A percentile compares a stretch with the other conserved stretches of the same genome.
Evolutionary conservation across 345 rosid genomes (phyloP).

Genomic region (Noccaea bulbosa): DNA sequence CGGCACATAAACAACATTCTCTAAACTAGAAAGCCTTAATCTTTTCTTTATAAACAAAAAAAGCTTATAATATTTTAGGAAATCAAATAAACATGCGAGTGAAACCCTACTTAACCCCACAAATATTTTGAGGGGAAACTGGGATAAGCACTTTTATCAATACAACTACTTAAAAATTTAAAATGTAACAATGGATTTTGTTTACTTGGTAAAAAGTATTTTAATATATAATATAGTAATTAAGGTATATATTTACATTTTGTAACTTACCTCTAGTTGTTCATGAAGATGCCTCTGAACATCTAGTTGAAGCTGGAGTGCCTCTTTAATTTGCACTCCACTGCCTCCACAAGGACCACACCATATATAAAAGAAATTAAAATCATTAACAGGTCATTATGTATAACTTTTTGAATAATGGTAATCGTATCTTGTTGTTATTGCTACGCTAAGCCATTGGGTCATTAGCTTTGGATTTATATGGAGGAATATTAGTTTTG

Average conservation of each 20-base stretch:
- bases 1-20: neutral
- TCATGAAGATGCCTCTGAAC: constrained; percentile 93
- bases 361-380: neutral
- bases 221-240: neutral
- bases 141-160: constrained; percentile 2
- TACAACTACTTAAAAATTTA: neutral
- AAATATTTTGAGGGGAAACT: neutral
- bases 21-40: neutral
- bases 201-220: neutral
- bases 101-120: neutral
- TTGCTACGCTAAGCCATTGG: constrained; percentile 32
- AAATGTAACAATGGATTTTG: neutral
- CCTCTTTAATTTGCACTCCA: constrained; percentile 73
- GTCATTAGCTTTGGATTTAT: constrained; percentile 29
- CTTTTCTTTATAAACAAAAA: neutral
- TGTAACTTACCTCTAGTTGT: constrained; percentile 75
- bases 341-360: constrained; percentile 47
- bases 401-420: neutral
- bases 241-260: neutral
- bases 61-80: neutral
- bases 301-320: constrained; percentile 78
- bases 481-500: neutral
- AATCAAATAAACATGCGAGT: neutral
- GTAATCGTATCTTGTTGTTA: constrained; percentile 14
- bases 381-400: constrained; percentile 11